A percentile compares a stretch with the other conserved stretches of the same genome.
Evolutionary conservation across 192 early-diverging fungal genomes (phyloP).

Genomic region (Coemansia guatemalensis): DNA sequence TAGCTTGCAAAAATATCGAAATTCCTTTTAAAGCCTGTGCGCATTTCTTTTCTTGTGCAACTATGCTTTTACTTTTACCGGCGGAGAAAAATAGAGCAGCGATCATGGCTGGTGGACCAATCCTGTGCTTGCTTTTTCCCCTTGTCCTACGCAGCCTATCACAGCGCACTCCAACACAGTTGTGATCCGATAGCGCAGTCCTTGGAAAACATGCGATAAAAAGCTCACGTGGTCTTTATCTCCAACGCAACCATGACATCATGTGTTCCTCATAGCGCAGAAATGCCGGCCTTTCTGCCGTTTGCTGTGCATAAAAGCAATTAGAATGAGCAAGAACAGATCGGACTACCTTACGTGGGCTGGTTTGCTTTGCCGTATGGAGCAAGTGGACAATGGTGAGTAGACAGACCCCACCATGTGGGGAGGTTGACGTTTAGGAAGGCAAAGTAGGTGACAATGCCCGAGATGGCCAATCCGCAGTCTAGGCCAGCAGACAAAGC

Average conservation of each 20-base stretch:
- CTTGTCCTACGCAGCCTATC: background rate
- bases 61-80: no score
- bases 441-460: conserved; percentile 48
- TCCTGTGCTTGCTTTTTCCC: background rate
- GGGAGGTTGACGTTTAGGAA: conserved; percentile 39
- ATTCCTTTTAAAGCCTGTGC: no score
- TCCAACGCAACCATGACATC: background rate
- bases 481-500: conserved; percentile 59
- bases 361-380: conserved; percentile 12
- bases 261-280: no score
- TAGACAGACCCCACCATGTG: conserved; percentile 50
- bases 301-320: no score
- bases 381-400: conserved; percentile 41
- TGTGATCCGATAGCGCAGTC: background rate
- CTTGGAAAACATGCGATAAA: background rate
- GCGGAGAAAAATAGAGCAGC: background rate
- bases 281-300: no score
- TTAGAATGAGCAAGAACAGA: no score
- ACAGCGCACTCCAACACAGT: background rate
- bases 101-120: background rate
- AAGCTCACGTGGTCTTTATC: background rate
- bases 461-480: conserved; percentile 52
- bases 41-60: no score
- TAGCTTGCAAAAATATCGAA: background rate
- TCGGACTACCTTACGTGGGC: no score